These are phyloP conservation scores for Penicillium digitatum DNA, from an alignment of 2,329 filamentous ascomycete genomes.

Conservation along the genomic window DNA sequence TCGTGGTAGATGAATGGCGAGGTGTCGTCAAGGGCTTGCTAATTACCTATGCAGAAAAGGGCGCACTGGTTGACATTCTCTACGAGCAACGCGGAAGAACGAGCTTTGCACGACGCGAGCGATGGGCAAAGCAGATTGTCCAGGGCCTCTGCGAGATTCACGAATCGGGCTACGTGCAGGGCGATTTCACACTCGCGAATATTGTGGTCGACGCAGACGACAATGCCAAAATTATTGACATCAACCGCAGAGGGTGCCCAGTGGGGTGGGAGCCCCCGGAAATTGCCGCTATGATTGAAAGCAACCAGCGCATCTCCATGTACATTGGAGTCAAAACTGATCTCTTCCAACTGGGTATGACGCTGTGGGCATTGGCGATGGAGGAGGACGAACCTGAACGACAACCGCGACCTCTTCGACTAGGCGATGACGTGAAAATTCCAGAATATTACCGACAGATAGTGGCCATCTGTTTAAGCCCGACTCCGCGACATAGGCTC, in stretches of 20 bases:
- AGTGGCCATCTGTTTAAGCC: constrained; percentile 71
- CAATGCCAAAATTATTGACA: constrained; percentile 95
- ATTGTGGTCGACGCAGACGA: constrained; percentile 84
- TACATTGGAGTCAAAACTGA: constrained; percentile 98
- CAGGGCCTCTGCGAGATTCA: constrained; percentile 87
- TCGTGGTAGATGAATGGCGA: constrained; percentile 75
- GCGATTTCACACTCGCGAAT: constrained; percentile 95
- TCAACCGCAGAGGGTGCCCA: constrained; percentile 94
- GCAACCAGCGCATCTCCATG: constrained; percentile 86
- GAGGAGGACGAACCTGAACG: constrained; percentile 86
- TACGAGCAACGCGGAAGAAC: constrained; percentile 67
- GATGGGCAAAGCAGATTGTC: constrained; percentile 89
- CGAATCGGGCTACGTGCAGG: constrained; percentile 92
- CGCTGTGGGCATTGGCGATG: constrained; percentile 84
- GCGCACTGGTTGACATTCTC: constrained; percentile 83
- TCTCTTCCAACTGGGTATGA: constrained; percentile 94
- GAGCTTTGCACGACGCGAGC: constrained; percentile 69
- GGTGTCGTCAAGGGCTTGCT: constrained; percentile 79
- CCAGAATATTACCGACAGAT: constrained; percentile 76
- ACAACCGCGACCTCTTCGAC: constrained; percentile 64
- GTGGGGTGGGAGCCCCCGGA: constrained; percentile 98
- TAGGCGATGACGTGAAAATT: constrained; percentile 54
- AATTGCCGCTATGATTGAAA: constrained; percentile 77
- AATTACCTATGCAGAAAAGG: constrained; percentile 80
- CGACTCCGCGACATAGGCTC: constrained; percentile 66